Base-by-base conservation (phyloP, 2,329 filamentous ascomycete genomes). In the Emericellopsis atlantica region DNA sequence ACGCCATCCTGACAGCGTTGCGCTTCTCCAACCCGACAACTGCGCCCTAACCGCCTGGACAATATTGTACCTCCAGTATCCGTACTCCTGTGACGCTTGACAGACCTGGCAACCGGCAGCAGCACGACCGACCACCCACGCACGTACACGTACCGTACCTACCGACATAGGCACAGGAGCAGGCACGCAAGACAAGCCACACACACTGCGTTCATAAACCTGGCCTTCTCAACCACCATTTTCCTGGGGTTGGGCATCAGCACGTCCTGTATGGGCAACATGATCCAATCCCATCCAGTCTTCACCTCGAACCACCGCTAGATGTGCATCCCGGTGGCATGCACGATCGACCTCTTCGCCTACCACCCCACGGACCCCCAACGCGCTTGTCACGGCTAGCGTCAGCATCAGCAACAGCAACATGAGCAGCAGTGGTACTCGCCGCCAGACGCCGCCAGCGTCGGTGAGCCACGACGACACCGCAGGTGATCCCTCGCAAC, bases 391-490 rank as follows among this genome's bases (percentile, higher is more conserved):
- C 26, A 29, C 12, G 26, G 26, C 26, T 29, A 29, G 26, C 6
- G 9, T 6, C 26, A 29, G 26, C 26, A 29, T 9, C 12, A 29
- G 26, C 26, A 29, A 29, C 12, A 29, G 26, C 43, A 54, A 61
- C 51, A 59, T 51, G 57, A 45, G 51, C 56, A 37, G 45, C 48
- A 45, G 48, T 49, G 37, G 43, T 41, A 36, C 37, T 49, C 40
- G 51, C 50, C 32, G 48, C 48, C 43, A 56, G 58, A 42, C 52
- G 57, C 42, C 51, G 49, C 36, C 58, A 59, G 29, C 62, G 53
- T 47, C 56, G 54, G 37, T 60, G 60, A 6, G 62, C 61, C 22
- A 51, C 57, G 36, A 56, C 50, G 43, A 61, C 53, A 49, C 64
- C 61, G 32, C 48, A 51, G 44, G 39, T 18, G 22, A 33, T 12